A percentile compares a stretch with the other conserved stretches of the same genome.
Conservation (phyloP, 2,329 filamentous ascomycete species). For the Leptoxyphium fumago region DNA sequence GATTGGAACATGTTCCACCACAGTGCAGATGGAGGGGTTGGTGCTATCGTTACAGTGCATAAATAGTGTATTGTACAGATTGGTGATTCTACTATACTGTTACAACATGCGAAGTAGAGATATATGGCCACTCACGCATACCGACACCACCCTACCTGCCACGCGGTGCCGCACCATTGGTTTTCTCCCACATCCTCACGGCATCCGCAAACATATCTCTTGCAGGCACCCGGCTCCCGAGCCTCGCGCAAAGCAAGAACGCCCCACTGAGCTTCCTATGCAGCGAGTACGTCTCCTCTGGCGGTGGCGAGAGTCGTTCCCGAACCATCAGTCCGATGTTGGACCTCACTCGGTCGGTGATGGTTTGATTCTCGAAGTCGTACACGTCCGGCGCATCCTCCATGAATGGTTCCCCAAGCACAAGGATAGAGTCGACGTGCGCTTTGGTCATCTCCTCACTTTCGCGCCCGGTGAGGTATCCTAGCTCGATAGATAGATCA, state of each 20-base stretch:
- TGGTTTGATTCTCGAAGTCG: conserved; percentile 87
- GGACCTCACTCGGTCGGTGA: conserved; percentile 78
- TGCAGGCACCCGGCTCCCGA: conserved; percentile 73
- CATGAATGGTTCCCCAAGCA: conserved; percentile 82
- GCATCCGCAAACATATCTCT: conserved; percentile 60
- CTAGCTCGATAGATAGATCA: conserved; percentile 57
- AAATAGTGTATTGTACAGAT: too few relatives aligned
- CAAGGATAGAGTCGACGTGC: conserved; percentile 75
- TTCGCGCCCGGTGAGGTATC: conserved; percentile 87
- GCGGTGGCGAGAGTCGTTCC: conserved; percentile 77
- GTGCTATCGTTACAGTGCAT: too few relatives aligned
- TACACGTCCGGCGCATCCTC: conserved; percentile 64
- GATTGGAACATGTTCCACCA: too few relatives aligned
- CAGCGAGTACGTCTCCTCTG: conserved; percentile 92
- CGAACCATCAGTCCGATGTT: conserved; percentile 88
- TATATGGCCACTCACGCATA: too few relatives aligned
- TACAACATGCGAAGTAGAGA: too few relatives aligned
- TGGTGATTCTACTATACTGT: too few relatives aligned
- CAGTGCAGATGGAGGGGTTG: too few relatives aligned
- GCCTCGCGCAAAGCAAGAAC: conserved; percentile 74
- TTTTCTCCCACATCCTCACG: conserved; percentile 22
- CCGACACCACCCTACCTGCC: too few relatives aligned
- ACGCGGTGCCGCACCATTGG: conserved; percentile 1
- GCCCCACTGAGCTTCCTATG: conserved; percentile 92
- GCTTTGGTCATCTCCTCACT: conserved; percentile 76